Evolutionary conservation across 1,139 yeast species (phyloP), one percentile per base, ranked within the genome.

Genomic region (Taiozyma sp.): DNA sequence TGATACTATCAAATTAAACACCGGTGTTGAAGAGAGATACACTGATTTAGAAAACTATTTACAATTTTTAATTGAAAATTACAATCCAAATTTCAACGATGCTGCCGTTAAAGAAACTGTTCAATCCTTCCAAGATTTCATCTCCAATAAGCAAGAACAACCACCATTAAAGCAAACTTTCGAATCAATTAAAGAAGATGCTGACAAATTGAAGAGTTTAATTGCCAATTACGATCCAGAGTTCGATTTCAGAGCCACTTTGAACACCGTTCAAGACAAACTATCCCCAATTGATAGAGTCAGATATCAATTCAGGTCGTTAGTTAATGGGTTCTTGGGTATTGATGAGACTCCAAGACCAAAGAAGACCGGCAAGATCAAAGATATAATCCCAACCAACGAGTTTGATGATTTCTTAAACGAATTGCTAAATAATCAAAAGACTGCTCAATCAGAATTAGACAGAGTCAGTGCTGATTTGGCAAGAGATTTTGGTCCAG

Each of bases 71-170:
- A 70, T 77, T 28, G 64, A 71, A 3, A 79, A 83, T 50, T 88
- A 88, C 64, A 89, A 91, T 63, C 97, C 95, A 39, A 90, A 90
- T 65, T 89, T 88, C 70, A 91, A 90, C 64, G 97, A 91, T 67
- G 80, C 83, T 6, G 95, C 91, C 0, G 97, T 91, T 21, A 88
- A 88, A 63, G 77, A 73, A 11, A 84, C 95, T 0, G 84, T 88
- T 21, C 72, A 76, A 44, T 66, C 75, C 0, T 90, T 74, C 68
- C 84, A 81, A 52, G 79, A 82, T 52, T 81, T 78, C 47, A 32
- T 47, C 6, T 51, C 54, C 16, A 60, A 58, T 42, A 60, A 56
- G 46, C 26, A 45, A n/a, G 22, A 22, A 13, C 29, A 19, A 9
- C 14, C 22, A 14, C 7, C 43, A n/a, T 5, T 14, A 9, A 8